Evolutionary conservation across 345 rosid species (phyloP).

Genomic region (Ricinus communis): DNA sequence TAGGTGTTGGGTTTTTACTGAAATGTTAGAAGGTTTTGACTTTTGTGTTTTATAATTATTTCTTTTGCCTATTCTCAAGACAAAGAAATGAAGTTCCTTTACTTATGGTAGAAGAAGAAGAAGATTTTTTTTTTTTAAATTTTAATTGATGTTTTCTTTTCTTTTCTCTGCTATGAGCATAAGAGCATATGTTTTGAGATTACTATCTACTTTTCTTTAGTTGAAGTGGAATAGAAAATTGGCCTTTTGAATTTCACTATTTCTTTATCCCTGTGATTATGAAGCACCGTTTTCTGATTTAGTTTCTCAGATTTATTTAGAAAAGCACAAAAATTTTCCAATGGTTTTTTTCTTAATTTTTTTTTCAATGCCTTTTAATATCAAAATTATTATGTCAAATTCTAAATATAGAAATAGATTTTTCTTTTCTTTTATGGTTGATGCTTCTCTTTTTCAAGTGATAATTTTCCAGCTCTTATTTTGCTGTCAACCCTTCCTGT

Average conservation of each 20-base stretch:
- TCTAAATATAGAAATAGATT: conserved; percentile 13
- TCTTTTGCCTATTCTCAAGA: not conserved
- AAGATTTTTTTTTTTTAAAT: not conserved
- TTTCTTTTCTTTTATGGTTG: conserved; percentile 2
- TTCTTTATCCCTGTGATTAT: not conserved
- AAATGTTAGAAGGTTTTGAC: no score
- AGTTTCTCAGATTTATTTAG: not conserved
- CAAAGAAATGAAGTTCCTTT: not conserved
- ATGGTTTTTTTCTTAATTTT: not conserved
- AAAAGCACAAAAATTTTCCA: not conserved
- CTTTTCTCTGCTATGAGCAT: no score
- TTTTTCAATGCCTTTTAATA: not conserved
- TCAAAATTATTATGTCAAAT: not conserved
- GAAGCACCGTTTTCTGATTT: not conserved
- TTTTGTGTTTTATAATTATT: not conserved
- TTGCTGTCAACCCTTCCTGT: conserved; percentile 25
- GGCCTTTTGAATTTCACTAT: not conserved
- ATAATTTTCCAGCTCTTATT: conserved; percentile 22
- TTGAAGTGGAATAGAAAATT: not conserved
- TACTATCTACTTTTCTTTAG: not conserved
- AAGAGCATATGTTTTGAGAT: not conserved
- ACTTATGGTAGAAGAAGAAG: not conserved
- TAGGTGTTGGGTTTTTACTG: no score
- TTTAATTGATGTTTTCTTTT: not conserved
- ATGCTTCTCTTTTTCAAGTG: conserved; percentile 17